Evolutionary conservation across 257 asterid genomes (phyloP).

Genomic region (Nicotiana undulata): DNA sequence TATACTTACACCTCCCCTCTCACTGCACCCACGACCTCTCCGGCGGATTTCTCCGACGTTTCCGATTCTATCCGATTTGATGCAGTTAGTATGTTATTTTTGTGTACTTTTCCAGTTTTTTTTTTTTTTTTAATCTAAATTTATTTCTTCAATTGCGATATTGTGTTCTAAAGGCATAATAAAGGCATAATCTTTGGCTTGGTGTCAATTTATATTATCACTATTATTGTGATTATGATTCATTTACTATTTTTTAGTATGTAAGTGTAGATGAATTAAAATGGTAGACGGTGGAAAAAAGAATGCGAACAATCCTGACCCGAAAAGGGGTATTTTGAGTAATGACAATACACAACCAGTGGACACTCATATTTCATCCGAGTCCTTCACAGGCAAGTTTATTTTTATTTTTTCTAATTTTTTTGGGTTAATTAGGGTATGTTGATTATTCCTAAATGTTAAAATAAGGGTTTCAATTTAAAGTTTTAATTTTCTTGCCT

Average conservation of each 20-base stretch:
- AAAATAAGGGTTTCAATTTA: neutral
- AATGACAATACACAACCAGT: slow-evolving; percentile 34
- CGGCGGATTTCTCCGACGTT: neutral
- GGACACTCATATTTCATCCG: slow-evolving; percentile 30
- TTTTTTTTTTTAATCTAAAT: neutral
- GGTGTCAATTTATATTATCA: neutral
- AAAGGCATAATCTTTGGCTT: neutral
- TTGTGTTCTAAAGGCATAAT: neutral
- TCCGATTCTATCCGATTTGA: neutral
- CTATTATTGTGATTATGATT: neutral
- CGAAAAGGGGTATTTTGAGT: slow-evolving; percentile 7
- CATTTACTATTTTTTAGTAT: neutral
- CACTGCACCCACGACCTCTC: neutral
- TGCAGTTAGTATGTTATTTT: neutral
- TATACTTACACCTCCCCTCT: neutral
- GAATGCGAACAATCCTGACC: slow-evolving; percentile 8
- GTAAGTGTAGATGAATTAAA: slow-evolving; percentile 25
- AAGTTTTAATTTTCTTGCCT: neutral
- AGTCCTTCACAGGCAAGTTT: slow-evolving; percentile 23
- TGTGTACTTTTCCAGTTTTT: neutral
- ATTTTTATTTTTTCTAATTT: neutral
- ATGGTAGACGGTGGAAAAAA: slow-evolving; percentile 32
- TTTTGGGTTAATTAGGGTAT: neutral
- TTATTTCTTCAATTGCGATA: neutral
- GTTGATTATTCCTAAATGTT: neutral